phyloP scores from a whole-genome alignment of 768 basidiomycete genomes.

The Tricholoma flavovirens region DNA sequence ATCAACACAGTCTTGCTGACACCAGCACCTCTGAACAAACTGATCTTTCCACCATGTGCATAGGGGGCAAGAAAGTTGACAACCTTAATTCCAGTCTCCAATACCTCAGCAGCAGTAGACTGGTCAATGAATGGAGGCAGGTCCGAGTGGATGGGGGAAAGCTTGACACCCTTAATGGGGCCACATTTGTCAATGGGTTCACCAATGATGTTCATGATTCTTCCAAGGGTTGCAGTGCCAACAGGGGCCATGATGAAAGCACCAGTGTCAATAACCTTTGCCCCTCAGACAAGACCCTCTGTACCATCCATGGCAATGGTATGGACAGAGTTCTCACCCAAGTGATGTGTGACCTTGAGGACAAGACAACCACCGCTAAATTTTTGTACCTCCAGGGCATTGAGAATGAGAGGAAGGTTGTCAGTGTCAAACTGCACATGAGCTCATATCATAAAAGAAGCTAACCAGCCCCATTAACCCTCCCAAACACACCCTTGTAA shows the following conservation, averaged over 20 bases:
- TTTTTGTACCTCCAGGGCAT: slow-evolving; percentile 96
- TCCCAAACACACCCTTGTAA: too few relatives aligned
- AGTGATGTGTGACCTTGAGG: slow-evolving; percentile 96
- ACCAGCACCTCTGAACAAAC: slow-evolving; percentile 99
- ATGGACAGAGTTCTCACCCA: slow-evolving; percentile 98
- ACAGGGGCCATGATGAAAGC: slow-evolving; percentile 96
- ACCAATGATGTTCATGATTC: slow-evolving; percentile 99
- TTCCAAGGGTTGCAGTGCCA: slow-evolving; percentile 88
- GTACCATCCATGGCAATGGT: slow-evolving; percentile 99
- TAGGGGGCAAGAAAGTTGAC: slow-evolving; percentile 99
- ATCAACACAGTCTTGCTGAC: slow-evolving; percentile 99
- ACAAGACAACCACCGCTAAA: slow-evolving; percentile 95
- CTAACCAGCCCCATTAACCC: too few relatives aligned
- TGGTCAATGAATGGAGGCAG: slow-evolving; percentile 97
- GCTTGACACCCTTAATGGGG: slow-evolving; percentile 93
- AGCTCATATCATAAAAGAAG: too few relatives aligned
- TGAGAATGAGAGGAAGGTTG: slow-evolving; percentile 93
- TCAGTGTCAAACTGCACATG: slow-evolving; percentile 97
- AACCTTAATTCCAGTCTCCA: slow-evolving; percentile 99
- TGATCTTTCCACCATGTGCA: slow-evolving; percentile 99
- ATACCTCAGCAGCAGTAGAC: slow-evolving; percentile 96
- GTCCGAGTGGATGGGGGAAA: slow-evolving; percentile 92
- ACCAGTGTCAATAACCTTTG: slow-evolving; percentile 96
- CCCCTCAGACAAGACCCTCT: slow-evolving; percentile 98
- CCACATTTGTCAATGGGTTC: slow-evolving; percentile 99